Evolutionary conservation across 345 rosid species (phyloP).

Genomic region (Moricandia arvensis): DNA sequence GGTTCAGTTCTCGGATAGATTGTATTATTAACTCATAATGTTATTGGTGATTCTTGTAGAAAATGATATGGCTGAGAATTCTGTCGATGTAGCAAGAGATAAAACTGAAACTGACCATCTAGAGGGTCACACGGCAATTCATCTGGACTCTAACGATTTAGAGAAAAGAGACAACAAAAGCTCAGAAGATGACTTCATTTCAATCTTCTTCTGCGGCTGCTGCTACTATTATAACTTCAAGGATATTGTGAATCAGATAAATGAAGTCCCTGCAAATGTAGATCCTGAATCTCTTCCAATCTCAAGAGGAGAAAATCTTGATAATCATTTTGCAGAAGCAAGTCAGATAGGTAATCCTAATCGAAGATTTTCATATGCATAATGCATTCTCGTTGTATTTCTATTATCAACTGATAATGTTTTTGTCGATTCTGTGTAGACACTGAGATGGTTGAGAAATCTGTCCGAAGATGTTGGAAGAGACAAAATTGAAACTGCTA

Average conservation of each 20-base stretch:
- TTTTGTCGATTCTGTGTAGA: constrained; percentile 9
- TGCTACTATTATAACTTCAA: background rate
- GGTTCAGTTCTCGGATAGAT: no score
- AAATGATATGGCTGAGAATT: background rate
- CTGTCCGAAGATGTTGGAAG: constrained; percentile 10
- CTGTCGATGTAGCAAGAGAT: constrained; percentile 2
- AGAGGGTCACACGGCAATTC: background rate
- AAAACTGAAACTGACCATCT: background rate
- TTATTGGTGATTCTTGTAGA: constrained; percentile 20
- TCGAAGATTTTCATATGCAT: background rate
- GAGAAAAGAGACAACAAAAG: constrained; percentile 8
- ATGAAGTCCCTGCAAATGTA: constrained; percentile 14
- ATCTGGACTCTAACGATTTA: background rate
- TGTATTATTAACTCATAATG: background rate
- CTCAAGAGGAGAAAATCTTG: no score
- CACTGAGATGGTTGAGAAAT: background rate
- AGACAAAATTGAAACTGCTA: background rate
- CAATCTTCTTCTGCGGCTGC: constrained; percentile 20
- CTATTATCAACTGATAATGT: background rate
- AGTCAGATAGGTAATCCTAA: no score
- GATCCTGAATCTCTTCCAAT: no score
- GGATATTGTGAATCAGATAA: background rate
- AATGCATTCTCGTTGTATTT: background rate
- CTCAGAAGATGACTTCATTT: constrained; percentile 7
- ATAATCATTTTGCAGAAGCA: no score